Conservation (phyloP, 2,329 filamentous ascomycete species). For the Monilinia polystroma region DNA sequence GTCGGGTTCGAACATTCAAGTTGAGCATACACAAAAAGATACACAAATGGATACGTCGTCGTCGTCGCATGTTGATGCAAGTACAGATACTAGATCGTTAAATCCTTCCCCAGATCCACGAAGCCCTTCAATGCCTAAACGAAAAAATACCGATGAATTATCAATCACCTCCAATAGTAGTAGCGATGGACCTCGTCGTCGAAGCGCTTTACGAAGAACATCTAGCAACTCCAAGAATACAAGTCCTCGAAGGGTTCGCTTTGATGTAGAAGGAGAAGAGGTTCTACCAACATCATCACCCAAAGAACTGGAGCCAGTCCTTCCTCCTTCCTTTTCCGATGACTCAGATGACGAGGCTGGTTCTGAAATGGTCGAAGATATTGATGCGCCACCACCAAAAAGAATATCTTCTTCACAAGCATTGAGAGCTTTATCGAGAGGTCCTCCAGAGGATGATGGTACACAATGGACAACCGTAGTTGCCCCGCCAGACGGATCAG, state of each 20-base stretch:
- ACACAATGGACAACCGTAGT: slow-evolving; percentile 40
- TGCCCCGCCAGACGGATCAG: slow-evolving; percentile 39
- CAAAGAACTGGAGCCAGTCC: slow-evolving; percentile 17
- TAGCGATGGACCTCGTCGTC: slow-evolving; percentile 50
- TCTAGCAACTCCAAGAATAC: slow-evolving; percentile 50
- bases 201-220: slow-evolving; percentile 58
- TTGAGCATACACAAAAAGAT: slow-evolving; percentile 26
- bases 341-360: slow-evolving; percentile 41
- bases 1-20: slow-evolving; percentile 14
- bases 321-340: slow-evolving; percentile 25
- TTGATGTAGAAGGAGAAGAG: slow-evolving; percentile 59
- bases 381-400: slow-evolving; percentile 48
- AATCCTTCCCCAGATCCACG: slow-evolving; percentile 30
- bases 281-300: slow-evolving; percentile 61
- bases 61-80: slow-evolving; percentile 30
- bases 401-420: slow-evolving; percentile 58
- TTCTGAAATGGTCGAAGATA: slow-evolving; percentile 38
- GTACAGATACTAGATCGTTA: slow-evolving; percentile 33
- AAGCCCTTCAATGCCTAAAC: slow-evolving; percentile 33
- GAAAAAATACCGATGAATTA: slow-evolving; percentile 39
- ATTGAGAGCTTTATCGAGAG: slow-evolving; percentile 52
- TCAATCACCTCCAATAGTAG: slow-evolving; percentile 55
- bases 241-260: slow-evolving; percentile 62
- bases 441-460: slow-evolving; percentile 49
- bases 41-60: slow-evolving; percentile 27